Conservation (phyloP, 2,329 filamentous ascomycete genomes). For the Metarhizium anisopliae region DNA sequence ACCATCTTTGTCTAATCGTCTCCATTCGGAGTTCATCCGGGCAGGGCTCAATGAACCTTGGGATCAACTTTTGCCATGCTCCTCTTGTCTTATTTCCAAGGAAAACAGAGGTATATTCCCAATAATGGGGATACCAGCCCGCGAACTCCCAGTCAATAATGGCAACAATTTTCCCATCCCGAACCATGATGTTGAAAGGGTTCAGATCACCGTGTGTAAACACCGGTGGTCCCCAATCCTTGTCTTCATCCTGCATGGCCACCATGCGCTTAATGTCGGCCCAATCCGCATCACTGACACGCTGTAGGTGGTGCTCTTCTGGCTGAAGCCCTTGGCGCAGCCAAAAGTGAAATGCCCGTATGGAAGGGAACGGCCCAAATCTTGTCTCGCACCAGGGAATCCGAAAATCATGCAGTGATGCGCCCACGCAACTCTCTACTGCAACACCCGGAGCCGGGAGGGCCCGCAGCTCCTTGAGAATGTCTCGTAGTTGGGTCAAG, state of each 20-base stretch:
- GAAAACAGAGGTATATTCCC: slow-evolving; percentile 11
- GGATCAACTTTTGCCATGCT: slow-evolving; percentile 27
- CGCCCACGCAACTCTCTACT: slow-evolving; percentile 17
- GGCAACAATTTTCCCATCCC: neutral
- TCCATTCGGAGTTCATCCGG: slow-evolving; percentile 32
- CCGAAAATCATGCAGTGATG: slow-evolving; percentile 19
- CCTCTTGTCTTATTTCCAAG: slow-evolving; percentile 12
- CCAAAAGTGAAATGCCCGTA: slow-evolving; percentile 23
- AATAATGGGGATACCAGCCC: neutral
- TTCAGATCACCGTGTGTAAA: slow-evolving; percentile 17
- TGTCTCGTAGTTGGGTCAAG: slow-evolving; percentile 12
- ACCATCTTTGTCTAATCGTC: slow-evolving; percentile 25
- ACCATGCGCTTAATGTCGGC: slow-evolving; percentile 23
- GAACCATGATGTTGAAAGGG: neutral
- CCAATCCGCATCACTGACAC: slow-evolving; percentile 13
- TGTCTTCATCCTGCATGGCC: slow-evolving; percentile 20
- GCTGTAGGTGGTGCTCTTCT: slow-evolving; percentile 10
- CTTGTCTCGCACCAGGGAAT: slow-evolving; percentile 11
- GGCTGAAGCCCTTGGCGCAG: slow-evolving; percentile 18
- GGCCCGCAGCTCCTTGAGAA: slow-evolving; percentile 15
- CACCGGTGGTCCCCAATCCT: slow-evolving; percentile 23
- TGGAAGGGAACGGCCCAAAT: slow-evolving; percentile 23
- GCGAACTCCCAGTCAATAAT: neutral
- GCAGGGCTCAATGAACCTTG: slow-evolving; percentile 26
- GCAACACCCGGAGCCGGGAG: slow-evolving; percentile 11